These are phyloP conservation scores for Sarcodon sp. DNA, from an alignment of 768 basidiomycete species.

Conservation along the genomic window DNA sequence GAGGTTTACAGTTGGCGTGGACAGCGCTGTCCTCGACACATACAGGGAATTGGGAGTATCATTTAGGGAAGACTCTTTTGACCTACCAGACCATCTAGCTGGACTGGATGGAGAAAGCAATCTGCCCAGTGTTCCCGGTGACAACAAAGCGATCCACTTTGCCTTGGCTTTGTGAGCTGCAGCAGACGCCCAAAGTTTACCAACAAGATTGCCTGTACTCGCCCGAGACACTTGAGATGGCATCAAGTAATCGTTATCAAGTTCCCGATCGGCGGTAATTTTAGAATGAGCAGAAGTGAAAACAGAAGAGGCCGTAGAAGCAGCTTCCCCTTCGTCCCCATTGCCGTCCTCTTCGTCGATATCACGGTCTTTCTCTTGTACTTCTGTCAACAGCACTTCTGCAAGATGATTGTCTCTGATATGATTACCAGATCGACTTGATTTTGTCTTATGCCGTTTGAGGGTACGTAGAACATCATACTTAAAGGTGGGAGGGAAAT, in stretches of 20 bases:
- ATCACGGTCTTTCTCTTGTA: slow-evolving; percentile 2
- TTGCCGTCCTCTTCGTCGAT: slow-evolving; percentile 18
- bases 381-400: not conserved
- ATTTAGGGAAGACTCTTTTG: not conserved
- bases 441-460: slow-evolving; percentile 33
- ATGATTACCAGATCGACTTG: slow-evolving; percentile 7
- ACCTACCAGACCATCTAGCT: not conserved
- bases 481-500: slow-evolving; percentile 92
- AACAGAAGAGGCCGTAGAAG: slow-evolving; percentile 40
- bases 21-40: not conserved
- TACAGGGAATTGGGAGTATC: not conserved
- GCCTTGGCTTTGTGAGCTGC: slow-evolving; percentile 43
- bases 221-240: slow-evolving; percentile 3
- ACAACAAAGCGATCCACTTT: slow-evolving; percentile 38
- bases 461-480: slow-evolving; percentile 63
- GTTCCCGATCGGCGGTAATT: slow-evolving; percentile 9
- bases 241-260: slow-evolving; percentile 25
- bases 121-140: slow-evolving; percentile 12
- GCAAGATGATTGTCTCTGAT: not conserved
- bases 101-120: not conserved
- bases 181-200: slow-evolving; percentile 22
- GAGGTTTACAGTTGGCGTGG: not conserved
- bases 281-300: slow-evolving; percentile 33
- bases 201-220: slow-evolving; percentile 9
- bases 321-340: slow-evolving; percentile 30